Conservation (phyloP, 306 rosid genomes). For the Geum urbanum region DNA sequence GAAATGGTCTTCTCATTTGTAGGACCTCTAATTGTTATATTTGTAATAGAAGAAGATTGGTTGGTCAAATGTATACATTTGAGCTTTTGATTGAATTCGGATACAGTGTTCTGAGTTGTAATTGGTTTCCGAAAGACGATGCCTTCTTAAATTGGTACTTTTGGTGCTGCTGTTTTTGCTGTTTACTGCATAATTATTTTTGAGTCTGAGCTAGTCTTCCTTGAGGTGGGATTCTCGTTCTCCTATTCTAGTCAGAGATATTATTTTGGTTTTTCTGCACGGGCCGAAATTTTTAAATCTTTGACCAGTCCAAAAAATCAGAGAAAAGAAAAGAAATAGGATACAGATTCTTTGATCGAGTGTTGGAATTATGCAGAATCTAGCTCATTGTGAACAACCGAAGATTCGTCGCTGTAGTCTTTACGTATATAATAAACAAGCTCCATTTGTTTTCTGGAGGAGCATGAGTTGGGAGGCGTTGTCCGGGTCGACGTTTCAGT, state of each 20-base stretch:
- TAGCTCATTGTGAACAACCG: neutral
- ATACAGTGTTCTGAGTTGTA: slow-evolving; percentile 45
- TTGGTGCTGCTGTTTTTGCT: neutral
- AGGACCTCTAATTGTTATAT: slow-evolving; percentile 49
- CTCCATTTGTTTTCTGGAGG: neutral
- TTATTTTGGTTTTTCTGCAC: no score
- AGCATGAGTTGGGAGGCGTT: neutral
- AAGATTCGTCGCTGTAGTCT: neutral
- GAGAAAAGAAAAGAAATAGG: no score
- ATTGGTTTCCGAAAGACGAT: slow-evolving; percentile 42
- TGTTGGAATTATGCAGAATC: no score
- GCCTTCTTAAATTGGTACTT: slow-evolving; percentile 6
- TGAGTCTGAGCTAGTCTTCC: neutral
- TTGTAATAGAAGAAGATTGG: slow-evolving; percentile 49
- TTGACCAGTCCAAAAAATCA: neutral
- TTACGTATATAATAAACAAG: neutral
- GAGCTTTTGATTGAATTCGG: slow-evolving; percentile 48
- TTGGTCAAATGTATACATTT: slow-evolving; percentile 44
- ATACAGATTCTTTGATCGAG: no score
- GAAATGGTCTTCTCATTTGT: slow-evolving; percentile 24
- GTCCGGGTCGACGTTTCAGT: neutral
- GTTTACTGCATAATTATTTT: neutral
- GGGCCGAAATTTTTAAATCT: no score
- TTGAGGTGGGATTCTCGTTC: no score
- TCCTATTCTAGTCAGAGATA: no score